A percentile compares a stretch with the other conserved stretches of the same genome.
phyloP scores from a whole-genome alignment of 768 basidiomycete genomes.

The Cyclocybe aegerita region DNA sequence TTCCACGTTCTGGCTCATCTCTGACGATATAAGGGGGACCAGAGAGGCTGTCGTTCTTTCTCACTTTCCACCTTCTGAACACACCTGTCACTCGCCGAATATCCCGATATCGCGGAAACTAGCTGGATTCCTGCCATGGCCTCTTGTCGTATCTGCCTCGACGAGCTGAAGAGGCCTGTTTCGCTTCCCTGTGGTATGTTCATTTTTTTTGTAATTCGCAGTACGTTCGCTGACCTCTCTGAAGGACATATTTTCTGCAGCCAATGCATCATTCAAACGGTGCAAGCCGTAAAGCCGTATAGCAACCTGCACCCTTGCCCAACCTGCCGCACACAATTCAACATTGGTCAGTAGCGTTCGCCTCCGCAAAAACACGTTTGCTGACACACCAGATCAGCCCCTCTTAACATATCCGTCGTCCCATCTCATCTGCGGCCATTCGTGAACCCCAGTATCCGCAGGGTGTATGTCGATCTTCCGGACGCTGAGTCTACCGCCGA shows the following conservation, averaged over 20 bases:
- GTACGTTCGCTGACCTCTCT: constrained; percentile 1
- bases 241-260: constrained; percentile 66
- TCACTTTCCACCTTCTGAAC: constrained; percentile 2
- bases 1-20: constrained; percentile 8
- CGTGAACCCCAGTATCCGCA: constrained; percentile 57
- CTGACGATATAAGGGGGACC: constrained; percentile 6
- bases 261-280: constrained; percentile 51
- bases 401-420: constrained; percentile 45
- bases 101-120: constrained; percentile 15
- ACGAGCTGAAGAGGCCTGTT: constrained; percentile 52
- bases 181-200: constrained; percentile 63
- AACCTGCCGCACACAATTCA: constrained; percentile 53
- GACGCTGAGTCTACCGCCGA: constrained; percentile 15
- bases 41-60: neutral
- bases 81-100: constrained; percentile 2
- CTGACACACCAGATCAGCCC: constrained; percentile 30
- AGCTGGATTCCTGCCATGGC: constrained; percentile 29
- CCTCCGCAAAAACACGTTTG: neutral
- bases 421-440: constrained; percentile 61
- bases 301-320: constrained; percentile 55
- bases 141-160: constrained; percentile 62
- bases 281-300: constrained; percentile 46
- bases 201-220: neutral
- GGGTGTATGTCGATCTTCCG: constrained; percentile 45
- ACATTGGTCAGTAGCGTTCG: constrained; percentile 43